Evolutionary conservation across 2,329 filamentous ascomycete genomes (phyloP).

Genomic region (Bipolaris cookei): DNA sequence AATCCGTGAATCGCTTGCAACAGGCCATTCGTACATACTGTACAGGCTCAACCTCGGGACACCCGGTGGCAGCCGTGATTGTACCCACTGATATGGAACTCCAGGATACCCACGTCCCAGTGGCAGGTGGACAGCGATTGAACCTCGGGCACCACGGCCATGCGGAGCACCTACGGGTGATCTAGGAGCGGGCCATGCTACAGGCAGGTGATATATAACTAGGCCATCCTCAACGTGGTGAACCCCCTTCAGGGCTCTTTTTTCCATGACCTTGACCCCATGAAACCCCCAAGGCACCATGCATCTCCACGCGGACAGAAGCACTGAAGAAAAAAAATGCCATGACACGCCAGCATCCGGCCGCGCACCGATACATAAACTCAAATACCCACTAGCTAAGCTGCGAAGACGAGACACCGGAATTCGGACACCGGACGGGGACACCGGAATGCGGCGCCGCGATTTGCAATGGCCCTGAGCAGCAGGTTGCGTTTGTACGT

Average conservation of each 20-base stretch:
- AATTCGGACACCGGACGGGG: conserved; percentile 8
- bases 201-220: conserved; percentile 33
- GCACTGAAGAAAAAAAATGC: conserved; percentile 17
- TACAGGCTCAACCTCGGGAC: background rate
- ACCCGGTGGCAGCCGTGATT: background rate
- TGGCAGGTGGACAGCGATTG: conserved; percentile 4
- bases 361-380: conserved; percentile 28
- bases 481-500: conserved; percentile 15
- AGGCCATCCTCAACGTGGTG: conserved; percentile 25
- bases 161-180: conserved; percentile 35
- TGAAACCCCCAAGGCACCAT: conserved; percentile 28
- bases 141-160: conserved; percentile 37
- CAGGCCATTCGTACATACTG: background rate
- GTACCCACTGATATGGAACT: conserved; percentile 11
- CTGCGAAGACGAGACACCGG: conserved; percentile 9
- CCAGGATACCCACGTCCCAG: conserved; percentile 7
- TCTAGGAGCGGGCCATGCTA: conserved; percentile 28
- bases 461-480: conserved; percentile 36
- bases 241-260: conserved; percentile 11
- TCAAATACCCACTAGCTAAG: conserved; percentile 23
- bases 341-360: conserved; percentile 31
- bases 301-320: conserved; percentile 21
- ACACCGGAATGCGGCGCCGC: conserved; percentile 21
- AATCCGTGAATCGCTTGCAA: background rate
- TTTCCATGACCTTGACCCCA: conserved; percentile 26